Percentiles rank a stretch among this genome's conserved stretches.
These are phyloP conservation scores for Oryza rufipogon DNA, from an alignment of 176 grass and related monocot species.

Conservation along the genomic window DNA sequence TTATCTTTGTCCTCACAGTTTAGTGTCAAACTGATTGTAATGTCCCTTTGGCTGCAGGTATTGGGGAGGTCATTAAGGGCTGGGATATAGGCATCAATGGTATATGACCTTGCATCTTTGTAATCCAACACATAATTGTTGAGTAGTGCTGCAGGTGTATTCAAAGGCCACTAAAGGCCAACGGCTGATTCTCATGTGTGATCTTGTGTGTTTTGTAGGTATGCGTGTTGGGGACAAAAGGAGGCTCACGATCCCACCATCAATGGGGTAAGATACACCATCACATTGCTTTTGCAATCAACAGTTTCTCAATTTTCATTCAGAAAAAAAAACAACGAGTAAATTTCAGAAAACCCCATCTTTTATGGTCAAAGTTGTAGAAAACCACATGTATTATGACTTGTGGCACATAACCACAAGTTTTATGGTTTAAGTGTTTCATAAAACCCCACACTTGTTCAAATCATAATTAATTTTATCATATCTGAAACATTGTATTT, in stretches of 20 bases:
- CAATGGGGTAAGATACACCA: conserved; percentile 63
- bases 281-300: not conserved
- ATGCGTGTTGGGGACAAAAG: conserved; percentile 97
- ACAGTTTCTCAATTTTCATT: not conserved
- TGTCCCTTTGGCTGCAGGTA: conserved; percentile 56
- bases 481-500: too few species aligned
- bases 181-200: not conserved
- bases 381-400: too few species aligned
- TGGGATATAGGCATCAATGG: conserved; percentile 87
- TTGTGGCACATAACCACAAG: too few species aligned
- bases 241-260: conserved; percentile 74
- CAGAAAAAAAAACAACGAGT: too few species aligned
- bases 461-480: too few species aligned
- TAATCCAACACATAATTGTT: not conserved
- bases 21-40: not conserved
- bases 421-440: too few species aligned
- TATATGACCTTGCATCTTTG: conserved; percentile 43
- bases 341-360: too few species aligned
- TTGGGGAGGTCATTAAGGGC: conserved; percentile 86
- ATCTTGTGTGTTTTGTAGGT: conserved; percentile 53
- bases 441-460: too few species aligned
- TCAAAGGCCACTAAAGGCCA: not conserved
- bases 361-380: too few species aligned
- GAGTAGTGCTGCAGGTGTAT: not conserved
- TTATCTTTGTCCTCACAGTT: not conserved